Percentiles rank a stretch among this genome's conserved stretches.
phyloP scores from a whole-genome alignment of 371 early-diverging fungal species.

The Mucor mucedo region DNA sequence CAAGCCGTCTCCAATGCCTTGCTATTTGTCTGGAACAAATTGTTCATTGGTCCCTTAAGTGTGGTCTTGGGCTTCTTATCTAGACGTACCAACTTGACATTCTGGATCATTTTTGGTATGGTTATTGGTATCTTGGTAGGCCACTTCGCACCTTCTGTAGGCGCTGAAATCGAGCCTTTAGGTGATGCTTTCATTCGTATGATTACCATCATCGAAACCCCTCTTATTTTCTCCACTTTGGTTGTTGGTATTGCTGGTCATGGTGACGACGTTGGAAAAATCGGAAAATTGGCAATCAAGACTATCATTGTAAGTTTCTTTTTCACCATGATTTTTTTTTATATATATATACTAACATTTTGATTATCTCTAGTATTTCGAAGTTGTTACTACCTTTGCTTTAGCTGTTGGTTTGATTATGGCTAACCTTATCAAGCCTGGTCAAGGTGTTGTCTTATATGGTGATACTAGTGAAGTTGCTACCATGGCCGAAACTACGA shows the following conservation, averaged over 20 bases:
- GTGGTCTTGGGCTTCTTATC: conserved; percentile 9
- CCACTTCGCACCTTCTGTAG: conserved; percentile 55
- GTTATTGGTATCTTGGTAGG: conserved; percentile 71
- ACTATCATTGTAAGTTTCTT: conserved; percentile 51
- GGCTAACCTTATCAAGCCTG: conserved; percentile 74
- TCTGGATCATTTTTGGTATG: conserved; percentile 68
- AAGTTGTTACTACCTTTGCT: conserved; percentile 71
- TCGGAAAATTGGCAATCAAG: conserved; percentile 69
- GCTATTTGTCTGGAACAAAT: conserved; percentile 9
- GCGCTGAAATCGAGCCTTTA: conserved; percentile 52
- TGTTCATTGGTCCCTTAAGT: conserved; percentile 3
- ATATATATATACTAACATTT: background rate
- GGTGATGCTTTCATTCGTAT: conserved; percentile 70
- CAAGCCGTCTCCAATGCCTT: conserved; percentile 1
- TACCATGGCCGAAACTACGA: conserved; percentile 39
- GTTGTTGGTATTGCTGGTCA: conserved; percentile 80
- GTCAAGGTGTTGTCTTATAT: conserved; percentile 41
- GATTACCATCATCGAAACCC: conserved; percentile 72
- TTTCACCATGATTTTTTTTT: background rate
- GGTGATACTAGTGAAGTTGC: conserved; percentile 26
- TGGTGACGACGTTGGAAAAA: conserved; percentile 66
- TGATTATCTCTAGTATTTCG: conserved; percentile 55
- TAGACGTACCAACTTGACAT: conserved; percentile 54
- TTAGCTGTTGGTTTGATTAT: conserved; percentile 72
- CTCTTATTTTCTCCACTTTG: conserved; percentile 64